A percentile compares a stretch with the other conserved stretches of the same genome.
phyloP scores from a whole-genome alignment of 75 land plant genomes.

The Selaginella tamariscina region DNA sequence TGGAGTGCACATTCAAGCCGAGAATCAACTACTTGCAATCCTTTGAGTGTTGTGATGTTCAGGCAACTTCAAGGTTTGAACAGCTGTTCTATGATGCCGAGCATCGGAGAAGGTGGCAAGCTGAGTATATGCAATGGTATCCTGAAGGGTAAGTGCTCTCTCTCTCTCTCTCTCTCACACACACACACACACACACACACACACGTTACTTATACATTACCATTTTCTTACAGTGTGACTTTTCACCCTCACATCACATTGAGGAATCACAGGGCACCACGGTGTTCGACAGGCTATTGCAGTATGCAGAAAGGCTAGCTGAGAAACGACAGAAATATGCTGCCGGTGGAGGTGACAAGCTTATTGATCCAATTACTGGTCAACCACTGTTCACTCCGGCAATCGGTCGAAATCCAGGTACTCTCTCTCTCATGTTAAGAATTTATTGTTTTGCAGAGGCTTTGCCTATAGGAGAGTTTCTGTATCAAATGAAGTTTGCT shows the following conservation, averaged over 20 bases:
- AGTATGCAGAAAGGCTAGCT: slow-evolving; percentile 28
- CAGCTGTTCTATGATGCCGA: slow-evolving; percentile 37
- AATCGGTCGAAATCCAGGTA: slow-evolving; percentile 27
- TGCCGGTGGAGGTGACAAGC: slow-evolving; percentile 14
- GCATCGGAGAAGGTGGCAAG: slow-evolving; percentile 27
- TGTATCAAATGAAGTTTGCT: slow-evolving; percentile 25
- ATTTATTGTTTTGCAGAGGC: slow-evolving; percentile 19
- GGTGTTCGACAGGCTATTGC: slow-evolving; percentile 26
- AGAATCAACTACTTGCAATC: slow-evolving; percentile 18
- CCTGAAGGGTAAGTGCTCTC: slow-evolving; percentile 38
- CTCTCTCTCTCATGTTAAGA: background rate
- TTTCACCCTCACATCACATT: slow-evolving; percentile 25
- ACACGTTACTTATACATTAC: no score
- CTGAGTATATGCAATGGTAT: slow-evolving; percentile 35
- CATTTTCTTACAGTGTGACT: slow-evolving; percentile 24
- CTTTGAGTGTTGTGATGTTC: background rate
- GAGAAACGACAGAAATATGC: slow-evolving; percentile 23
- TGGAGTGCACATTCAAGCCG: slow-evolving; percentile 35
- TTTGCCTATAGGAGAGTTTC: slow-evolving; percentile 29
- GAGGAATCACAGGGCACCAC: no score
- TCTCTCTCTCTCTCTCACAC: background rate
- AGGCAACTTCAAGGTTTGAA: slow-evolving; percentile 21
- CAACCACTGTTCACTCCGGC: slow-evolving; percentile 23
- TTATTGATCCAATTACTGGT: slow-evolving; percentile 29
- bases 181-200: no score